Conservation (phyloP, 2,329 filamentous ascomycete species). For the Phyllosticta ampelicida region DNA sequence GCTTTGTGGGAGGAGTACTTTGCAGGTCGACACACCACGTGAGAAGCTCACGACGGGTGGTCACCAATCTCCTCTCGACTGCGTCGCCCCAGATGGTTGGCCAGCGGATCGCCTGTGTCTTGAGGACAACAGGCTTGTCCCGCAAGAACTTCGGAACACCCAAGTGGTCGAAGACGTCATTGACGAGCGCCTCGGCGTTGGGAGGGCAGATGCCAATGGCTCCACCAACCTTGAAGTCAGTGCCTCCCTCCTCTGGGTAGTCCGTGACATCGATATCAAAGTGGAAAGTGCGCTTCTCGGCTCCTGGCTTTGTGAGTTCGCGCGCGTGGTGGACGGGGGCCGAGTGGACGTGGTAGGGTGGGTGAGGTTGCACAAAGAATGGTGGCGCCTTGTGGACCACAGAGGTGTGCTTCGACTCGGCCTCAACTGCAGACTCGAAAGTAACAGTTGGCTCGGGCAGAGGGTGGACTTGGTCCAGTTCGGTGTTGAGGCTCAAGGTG, state of each 20-base stretch:
- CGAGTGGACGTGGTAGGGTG: constrained; percentile 82
- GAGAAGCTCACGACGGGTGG: constrained; percentile 81
- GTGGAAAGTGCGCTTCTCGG: constrained; percentile 94
- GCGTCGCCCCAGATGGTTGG: constrained; percentile 98
- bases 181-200: constrained; percentile 66
- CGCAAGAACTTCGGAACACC: constrained; percentile 71
- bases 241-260: constrained; percentile 72
- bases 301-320: constrained; percentile 76
- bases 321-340: constrained; percentile 78
- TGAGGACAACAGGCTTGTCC: constrained; percentile 70
- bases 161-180: constrained; percentile 73
- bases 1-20: constrained; percentile 83
- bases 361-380: constrained; percentile 84
- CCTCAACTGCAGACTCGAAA: constrained; percentile 47
- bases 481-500: constrained; percentile 57
- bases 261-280: constrained; percentile 95
- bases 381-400: constrained; percentile 57
- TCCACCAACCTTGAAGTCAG: constrained; percentile 93
- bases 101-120: constrained; percentile 76
- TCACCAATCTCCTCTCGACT: constrained; percentile 69
- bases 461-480: constrained; percentile 58
- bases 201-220: constrained; percentile 89
- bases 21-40: constrained; percentile 95
- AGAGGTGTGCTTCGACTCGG: constrained; percentile 31
- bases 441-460: constrained; percentile 67